Base-by-base conservation (phyloP, 2,329 filamentous ascomycete genomes). In the Fusarium sp. region DNA sequence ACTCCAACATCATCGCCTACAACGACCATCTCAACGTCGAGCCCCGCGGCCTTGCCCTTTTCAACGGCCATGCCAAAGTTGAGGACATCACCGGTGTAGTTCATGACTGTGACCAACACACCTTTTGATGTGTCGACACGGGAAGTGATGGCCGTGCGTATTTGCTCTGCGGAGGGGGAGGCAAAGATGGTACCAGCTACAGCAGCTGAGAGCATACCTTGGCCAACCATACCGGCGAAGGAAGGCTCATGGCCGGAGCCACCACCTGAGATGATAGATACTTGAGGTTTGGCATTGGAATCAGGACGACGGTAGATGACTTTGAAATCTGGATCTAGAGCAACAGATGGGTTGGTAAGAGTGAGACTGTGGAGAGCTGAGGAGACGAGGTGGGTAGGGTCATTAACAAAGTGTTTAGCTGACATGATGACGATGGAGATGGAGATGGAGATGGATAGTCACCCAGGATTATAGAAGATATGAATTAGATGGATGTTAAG, bases 41-140 rank as follows among this genome's bases (percentile, higher is more conserved):
- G 81, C 0, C 93, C 94, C 0, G 89, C 88, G 2, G 93, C 93
- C 62, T 92, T 90, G 18, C 94, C 94, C 83, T 97, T 97, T 80
- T 98, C 95, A 11, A 96, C 93, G 1, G 91, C 94, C 87, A 98
- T 91, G 58, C 94, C 94, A 77, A 98, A 98, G 82, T 97, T 97
- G 72, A 98, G 86, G 56, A 97, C 88, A 78, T 94, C 92, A 40
- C 92, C 92, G 2, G 93, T 97, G 80, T 97, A 97, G 80, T 98
- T 98, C 93, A 97, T 97, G 30, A 97, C 92, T 8, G 94, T 90
- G n/a, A 97, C 92, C 42, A 98, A 80, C 2, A 97, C 92, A 25
- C 94, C 95, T 66, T 88, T 87, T 46, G 87, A 85, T 5, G 87
- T 86, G 65, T 92, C 89, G 5, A 97, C 92, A 21, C 92, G 86